A percentile compares a stretch with the other conserved stretches of the same genome.
These are phyloP conservation scores for Trichophyton mentagrophytes DNA, from an alignment of 2,329 filamentous ascomycete species.

Conservation along the genomic window DNA sequence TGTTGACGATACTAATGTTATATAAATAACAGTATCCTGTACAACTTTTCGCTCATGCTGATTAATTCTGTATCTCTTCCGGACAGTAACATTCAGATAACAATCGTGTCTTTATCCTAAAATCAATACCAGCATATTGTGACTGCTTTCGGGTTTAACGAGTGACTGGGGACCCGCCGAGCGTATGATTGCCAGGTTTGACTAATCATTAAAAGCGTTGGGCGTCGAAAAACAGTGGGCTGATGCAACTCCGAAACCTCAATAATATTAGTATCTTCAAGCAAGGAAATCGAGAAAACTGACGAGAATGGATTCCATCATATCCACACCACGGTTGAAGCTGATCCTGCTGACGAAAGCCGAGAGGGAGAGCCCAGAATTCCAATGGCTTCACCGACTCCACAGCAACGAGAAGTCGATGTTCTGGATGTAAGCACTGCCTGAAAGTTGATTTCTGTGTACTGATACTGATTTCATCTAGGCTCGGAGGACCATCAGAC, in stretches of 20 bases:
- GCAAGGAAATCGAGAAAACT: not conserved
- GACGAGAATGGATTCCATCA: not conserved
- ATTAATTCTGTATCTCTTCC: too few species aligned
- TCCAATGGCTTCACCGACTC: not conserved
- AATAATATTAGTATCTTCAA: too few species aligned
- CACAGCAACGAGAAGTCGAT: slow-evolving; percentile 2
- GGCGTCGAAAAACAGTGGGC: not conserved
- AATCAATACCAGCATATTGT: too few species aligned
- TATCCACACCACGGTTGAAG: not conserved
- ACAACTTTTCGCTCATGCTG: too few species aligned
- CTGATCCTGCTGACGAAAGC: not conserved
- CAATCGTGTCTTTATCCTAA: too few species aligned
- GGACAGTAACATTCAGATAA: too few species aligned
- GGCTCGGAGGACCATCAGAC: not conserved
- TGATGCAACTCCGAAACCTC: not conserved
- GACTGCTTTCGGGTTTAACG: too few species aligned
- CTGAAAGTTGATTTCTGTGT: not conserved
- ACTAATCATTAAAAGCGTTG: too few species aligned
- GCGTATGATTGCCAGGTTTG: too few species aligned
- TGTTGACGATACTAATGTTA: too few species aligned
- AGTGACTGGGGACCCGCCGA: too few species aligned
- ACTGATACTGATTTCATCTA: not conserved
- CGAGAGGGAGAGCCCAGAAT: not conserved
- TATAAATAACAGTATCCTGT: too few species aligned
- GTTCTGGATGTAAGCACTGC: not conserved